Evolutionary conservation across 805 yeast species (phyloP), one percentile per base, ranked within the genome.

Genomic region (Monosporozyma siamensis): DNA sequence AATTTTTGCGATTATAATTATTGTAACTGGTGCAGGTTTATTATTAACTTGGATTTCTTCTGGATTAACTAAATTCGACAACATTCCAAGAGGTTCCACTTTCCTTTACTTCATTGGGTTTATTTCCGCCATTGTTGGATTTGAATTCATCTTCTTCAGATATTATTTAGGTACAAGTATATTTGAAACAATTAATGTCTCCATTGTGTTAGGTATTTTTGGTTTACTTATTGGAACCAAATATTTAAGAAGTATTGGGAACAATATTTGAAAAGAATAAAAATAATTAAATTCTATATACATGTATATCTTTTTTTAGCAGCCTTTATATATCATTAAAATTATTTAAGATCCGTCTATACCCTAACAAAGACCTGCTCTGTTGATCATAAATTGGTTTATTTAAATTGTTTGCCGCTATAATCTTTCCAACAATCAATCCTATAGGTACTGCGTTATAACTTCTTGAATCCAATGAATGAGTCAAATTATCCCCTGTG

Each of bases 361-460:
- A 77, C 20, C 75, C 74, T 67, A 75, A 77, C 23, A 69, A 61
- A 30, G 51, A 26, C 24, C 64, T 55, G 48, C 55, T 53, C 7
- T 32, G 35, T 10, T 22, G 11, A 18, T 34, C 61, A 59, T 68
- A 54, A 43, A 70, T 51, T 12, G 78, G 67, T 61, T 75, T 63
- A 54, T 70, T 70, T 40, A 72, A 74, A 52, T 73, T 72, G 55
- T 74, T 68, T 6, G 82, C 90, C 6, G 86, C 90, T 4, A 82
- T 72, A 11, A 92, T 79, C 55, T 86, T 89, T 1, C 97, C 99
- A 51, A 80, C 79, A 3, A 92, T 79, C 31, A 92, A 65, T 0
- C 80, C 97, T 78, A 87, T 69, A 2, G 98, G 97, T 27, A 92
- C 66, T n/a, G 81, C 86, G 30, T 89, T 84, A 58, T 92, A 92